Conservation (phyloP, 805 yeast genomes). For the Metschnikowia picachoensis region DNA sequence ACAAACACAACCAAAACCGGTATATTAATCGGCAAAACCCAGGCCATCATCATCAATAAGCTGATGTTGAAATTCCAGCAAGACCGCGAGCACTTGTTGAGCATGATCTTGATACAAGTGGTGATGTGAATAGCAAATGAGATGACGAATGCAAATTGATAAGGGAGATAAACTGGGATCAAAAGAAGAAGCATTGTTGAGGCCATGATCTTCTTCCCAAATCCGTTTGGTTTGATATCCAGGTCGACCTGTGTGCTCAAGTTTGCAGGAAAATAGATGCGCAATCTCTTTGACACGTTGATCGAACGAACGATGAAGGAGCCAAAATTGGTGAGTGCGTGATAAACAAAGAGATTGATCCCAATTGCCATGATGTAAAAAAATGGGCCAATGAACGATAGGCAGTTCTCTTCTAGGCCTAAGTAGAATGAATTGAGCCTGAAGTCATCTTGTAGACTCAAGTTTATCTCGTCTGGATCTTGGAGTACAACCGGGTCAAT, state of each 20-base stretch:
- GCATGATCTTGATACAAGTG: constrained; percentile 40
- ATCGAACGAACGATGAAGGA: constrained; percentile 1
- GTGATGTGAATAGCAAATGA: constrained; percentile 55
- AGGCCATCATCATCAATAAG: constrained; percentile 61
- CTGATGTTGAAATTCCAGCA: constrained; percentile 60
- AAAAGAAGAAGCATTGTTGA: constrained; percentile 34
- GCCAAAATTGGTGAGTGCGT: constrained; percentile 17
- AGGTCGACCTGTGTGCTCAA: background rate
- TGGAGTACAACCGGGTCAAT: constrained; percentile 55
- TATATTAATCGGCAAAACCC: constrained; percentile 74
- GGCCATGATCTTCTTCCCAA: constrained; percentile 24
- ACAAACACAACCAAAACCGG: constrained; percentile 80
- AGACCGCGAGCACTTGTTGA: constrained; percentile 7
- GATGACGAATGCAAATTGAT: constrained; percentile 70
- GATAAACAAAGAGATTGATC: constrained; percentile 37
- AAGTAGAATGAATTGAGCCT: constrained; percentile 56
- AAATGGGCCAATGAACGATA: constrained; percentile 58
- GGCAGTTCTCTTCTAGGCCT: constrained; percentile 57
- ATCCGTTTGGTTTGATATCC: background rate
- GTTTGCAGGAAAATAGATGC: background rate
- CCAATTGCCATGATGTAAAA: constrained; percentile 46
- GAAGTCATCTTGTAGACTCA: constrained; percentile 31
- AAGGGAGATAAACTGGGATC: constrained; percentile 68
- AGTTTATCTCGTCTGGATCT: constrained; percentile 41
- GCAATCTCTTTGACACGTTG: background rate